These are phyloP conservation scores for Tolypocladium paradoxum DNA, from an alignment of 2,329 filamentous ascomycete species.

Conservation along the genomic window DNA sequence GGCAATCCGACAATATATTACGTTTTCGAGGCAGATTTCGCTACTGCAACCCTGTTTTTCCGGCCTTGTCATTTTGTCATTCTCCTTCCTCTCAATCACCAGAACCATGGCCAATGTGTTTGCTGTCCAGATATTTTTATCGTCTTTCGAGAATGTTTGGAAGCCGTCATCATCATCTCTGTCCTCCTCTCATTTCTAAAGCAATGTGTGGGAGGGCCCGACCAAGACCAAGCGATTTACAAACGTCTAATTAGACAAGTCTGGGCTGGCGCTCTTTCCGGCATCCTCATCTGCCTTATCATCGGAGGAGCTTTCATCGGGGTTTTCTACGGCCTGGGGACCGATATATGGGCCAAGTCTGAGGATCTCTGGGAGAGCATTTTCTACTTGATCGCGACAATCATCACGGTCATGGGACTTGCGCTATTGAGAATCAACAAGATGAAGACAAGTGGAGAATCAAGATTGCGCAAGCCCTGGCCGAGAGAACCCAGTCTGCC, in stretches of 20 bases:
- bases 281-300: not conserved
- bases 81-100: no score
- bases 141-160: constrained; percentile 68
- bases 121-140: constrained; percentile 74
- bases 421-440: constrained; percentile 67
- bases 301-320: not conserved
- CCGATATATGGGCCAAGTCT: not conserved
- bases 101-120: constrained; percentile 50
- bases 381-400: constrained; percentile 15
- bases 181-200: constrained; percentile 37
- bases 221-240: not conserved
- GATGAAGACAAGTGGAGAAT: constrained; percentile 68
- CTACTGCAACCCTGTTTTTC: no score
- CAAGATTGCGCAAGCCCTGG: constrained; percentile 56
- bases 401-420: constrained; percentile 63
- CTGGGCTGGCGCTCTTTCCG: not conserved
- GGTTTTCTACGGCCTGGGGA: not conserved
- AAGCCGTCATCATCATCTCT: constrained; percentile 69
- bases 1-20: no score
- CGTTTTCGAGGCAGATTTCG: no score
- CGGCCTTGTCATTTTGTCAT: no score
- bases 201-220: not conserved
- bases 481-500: constrained; percentile 33
- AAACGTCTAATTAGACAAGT: not conserved
- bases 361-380: not conserved